Conservation (phyloP, 192 early-diverging fungal species). For the Pecoramyces ruminantium region DNA sequence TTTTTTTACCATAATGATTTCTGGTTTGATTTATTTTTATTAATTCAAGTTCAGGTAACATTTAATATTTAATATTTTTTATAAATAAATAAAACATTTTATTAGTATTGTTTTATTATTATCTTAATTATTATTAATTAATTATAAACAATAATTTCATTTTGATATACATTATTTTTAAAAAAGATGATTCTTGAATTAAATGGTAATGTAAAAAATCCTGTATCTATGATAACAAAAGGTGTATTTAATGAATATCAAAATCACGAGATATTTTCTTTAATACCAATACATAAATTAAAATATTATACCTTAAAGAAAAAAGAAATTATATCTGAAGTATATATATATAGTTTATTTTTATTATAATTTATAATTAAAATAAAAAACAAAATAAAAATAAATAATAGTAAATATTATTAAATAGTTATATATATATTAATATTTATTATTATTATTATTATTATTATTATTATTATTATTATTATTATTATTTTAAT, state of each 20-base stretch:
- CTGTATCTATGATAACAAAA: background rate
- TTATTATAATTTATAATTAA: too few species aligned
- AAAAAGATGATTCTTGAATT: background rate
- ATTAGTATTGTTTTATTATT: background rate
- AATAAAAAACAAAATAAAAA: too few species aligned
- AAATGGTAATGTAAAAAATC: background rate
- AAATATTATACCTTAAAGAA: background rate
- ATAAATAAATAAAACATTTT: background rate
- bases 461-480: background rate
- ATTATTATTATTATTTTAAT: background rate
- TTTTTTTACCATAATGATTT: background rate
- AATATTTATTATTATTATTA: background rate
- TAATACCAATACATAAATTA: background rate
- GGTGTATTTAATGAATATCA: background rate
- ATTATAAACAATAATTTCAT: background rate
- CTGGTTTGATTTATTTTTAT: background rate
- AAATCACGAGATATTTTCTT: background rate
- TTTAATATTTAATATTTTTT: too few species aligned
- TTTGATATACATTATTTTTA: too few species aligned
- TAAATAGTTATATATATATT: too few species aligned
- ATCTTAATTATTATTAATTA: background rate
- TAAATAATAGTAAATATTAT: too few species aligned
- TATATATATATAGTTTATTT: too few species aligned
- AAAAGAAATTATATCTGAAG: background rate
- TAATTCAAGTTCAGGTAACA: background rate